Percentiles rank a stretch among this genome's conserved stretches.
These are phyloP conservation scores for Hemileccinum impolitum DNA, from an alignment of 768 basidiomycete genomes.

Conservation along the genomic window DNA sequence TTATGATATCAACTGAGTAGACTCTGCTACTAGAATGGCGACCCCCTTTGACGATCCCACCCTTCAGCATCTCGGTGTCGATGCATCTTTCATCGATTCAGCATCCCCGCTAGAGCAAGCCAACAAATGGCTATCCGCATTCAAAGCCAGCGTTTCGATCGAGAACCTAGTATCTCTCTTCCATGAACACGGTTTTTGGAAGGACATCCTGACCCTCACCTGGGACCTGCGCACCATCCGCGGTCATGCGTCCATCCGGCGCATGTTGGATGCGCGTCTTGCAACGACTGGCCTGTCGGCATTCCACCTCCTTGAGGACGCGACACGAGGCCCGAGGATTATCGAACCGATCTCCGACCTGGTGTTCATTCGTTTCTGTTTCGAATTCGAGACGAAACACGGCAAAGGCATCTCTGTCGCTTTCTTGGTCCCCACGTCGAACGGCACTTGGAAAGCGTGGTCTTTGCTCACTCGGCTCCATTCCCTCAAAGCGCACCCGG, in stretches of 20 bases:
- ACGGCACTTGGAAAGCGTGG: constrained; percentile 54
- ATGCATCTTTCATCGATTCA: constrained; percentile 6
- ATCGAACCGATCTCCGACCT: constrained; percentile 47
- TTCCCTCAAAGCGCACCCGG: constrained; percentile 49
- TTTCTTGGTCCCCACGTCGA: constrained; percentile 43
- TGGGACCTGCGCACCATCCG: constrained; percentile 52
- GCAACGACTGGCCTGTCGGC: constrained; percentile 13
- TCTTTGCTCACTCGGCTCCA: constrained; percentile 58
- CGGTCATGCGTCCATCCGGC: constrained; percentile 33
- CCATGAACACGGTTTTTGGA: constrained; percentile 38
- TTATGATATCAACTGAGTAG: no score
- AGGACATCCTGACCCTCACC: constrained; percentile 50
- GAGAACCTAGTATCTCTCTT: constrained; percentile 14
- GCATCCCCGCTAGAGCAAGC: constrained; percentile 8
- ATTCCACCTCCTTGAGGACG: constrained; percentile 21
- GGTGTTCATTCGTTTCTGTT: constrained; percentile 53
- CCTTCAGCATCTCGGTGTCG: constrained; percentile 17
- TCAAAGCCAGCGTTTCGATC: constrained; percentile 5
- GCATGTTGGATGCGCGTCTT: constrained; percentile 38
- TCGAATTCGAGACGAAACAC: constrained; percentile 49
- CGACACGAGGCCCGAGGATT: constrained; percentile 30
- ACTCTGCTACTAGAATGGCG: no score
- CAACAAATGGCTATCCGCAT: constrained; percentile 19
- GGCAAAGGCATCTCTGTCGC: constrained; percentile 52
- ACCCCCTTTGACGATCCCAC: constrained; percentile 20